Conservation (phyloP, 805 yeast species). For the Cyberlindnera amylophila region DNA sequence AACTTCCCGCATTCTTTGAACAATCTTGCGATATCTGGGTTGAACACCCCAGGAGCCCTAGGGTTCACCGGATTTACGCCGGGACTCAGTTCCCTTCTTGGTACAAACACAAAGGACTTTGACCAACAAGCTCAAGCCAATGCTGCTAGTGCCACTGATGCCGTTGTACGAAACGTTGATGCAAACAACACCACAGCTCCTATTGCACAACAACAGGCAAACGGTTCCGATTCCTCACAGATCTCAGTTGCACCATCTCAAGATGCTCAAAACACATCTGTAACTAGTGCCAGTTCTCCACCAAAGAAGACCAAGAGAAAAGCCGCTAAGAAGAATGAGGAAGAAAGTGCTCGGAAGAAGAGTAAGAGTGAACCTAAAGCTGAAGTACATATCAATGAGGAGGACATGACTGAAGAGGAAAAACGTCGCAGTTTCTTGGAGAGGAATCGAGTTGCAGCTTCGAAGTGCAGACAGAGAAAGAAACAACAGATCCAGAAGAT, state of each 20-base stretch:
- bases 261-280: no score
- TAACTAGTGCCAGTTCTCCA: background rate
- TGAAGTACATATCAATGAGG: background rate
- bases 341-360: conserved; percentile 8
- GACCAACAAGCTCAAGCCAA: conserved; percentile 16
- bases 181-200: background rate
- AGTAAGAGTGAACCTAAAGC: background rate
- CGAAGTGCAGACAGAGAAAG: conserved; percentile 91
- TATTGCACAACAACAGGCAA: background rate
- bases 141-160: conserved; percentile 5
- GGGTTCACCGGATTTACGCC: conserved; percentile 33
- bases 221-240: no score
- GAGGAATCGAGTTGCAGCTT: conserved; percentile 91
- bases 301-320: conserved; percentile 1
- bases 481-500: conserved; percentile 81
- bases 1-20: conserved; percentile 38
- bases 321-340: conserved; percentile 4
- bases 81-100: conserved; percentile 29
- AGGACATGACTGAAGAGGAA: conserved; percentile 57
- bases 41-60: conserved; percentile 22
- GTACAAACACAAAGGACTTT: conserved; percentile 17
- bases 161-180: conserved; percentile 5
- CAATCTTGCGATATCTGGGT: conserved; percentile 27
- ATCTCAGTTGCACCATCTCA: no score
- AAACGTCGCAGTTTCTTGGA: conserved; percentile 78